Conservation (phyloP, 139 green algal species). For the Micractinium conductrix region DNA sequence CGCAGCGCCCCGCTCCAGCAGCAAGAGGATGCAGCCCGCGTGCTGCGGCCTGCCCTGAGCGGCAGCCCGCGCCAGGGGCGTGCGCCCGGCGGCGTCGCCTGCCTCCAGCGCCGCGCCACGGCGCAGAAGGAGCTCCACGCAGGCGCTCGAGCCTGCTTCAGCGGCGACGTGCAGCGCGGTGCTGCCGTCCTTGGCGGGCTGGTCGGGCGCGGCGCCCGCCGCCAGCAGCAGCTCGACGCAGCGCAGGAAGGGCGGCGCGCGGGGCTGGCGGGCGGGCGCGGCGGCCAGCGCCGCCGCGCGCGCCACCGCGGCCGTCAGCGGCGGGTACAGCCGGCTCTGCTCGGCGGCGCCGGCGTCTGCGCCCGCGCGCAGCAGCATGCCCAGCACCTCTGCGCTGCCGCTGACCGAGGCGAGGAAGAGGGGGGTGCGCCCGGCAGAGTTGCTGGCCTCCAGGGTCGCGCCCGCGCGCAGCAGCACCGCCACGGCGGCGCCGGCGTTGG, state of each 20-base stretch:
- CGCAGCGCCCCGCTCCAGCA: not conserved
- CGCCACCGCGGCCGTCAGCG: not conserved
- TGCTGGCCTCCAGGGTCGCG: conserved; percentile 1
- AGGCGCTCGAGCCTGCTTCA: not conserved
- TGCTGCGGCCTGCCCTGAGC: not conserved
- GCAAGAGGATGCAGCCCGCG: not conserved
- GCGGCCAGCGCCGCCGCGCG: not conserved
- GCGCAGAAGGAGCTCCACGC: not conserved
- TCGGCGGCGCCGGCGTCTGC: conserved; percentile 6
- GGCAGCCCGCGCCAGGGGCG: conserved; percentile 15
- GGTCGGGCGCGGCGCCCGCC: not conserved
- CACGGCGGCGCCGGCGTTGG: not conserved
- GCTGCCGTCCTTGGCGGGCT: not conserved
- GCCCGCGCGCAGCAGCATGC: not conserved
- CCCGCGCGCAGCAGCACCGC: conserved; percentile 9
- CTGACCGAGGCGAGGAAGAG: conserved; percentile 8
- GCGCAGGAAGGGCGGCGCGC: not conserved
- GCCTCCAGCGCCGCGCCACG: not conserved
- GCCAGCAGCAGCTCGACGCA: conserved; percentile 16
- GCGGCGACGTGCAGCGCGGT: conserved; percentile 16
- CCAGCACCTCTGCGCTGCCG: not conserved
- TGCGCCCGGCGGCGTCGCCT: not conserved
- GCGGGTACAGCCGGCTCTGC: not conserved
- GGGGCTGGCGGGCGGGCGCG: not conserved
- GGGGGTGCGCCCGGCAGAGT: not conserved